Conservation (phyloP, 805 yeast genomes). For the Lipomyces orientalis region DNA sequence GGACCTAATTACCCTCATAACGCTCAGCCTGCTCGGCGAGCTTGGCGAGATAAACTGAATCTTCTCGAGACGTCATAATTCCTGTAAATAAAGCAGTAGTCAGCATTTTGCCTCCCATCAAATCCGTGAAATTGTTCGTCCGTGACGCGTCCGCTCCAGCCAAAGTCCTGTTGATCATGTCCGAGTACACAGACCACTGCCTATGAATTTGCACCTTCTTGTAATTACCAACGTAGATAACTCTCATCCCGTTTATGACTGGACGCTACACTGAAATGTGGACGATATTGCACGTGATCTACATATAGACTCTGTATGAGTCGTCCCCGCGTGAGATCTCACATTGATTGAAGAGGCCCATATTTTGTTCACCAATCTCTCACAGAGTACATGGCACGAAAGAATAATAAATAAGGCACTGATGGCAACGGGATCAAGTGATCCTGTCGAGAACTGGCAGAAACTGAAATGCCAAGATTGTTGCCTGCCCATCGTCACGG, state of each 20-base stretch:
- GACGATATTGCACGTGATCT: not conserved
- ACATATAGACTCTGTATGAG: not conserved
- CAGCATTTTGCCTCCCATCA: not conserved
- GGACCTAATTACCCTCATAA: slow-evolving; percentile 85
- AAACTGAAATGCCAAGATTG: not conserved
- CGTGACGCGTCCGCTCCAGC: not conserved
- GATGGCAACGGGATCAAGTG: not conserved
- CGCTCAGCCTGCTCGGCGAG: slow-evolving; percentile 99
- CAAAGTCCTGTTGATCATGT: not conserved
- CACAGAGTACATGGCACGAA: not conserved
- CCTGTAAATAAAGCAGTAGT: slow-evolving; percentile 4
- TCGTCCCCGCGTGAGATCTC: not conserved
- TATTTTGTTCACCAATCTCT: not conserved
- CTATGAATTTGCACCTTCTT: not conserved
- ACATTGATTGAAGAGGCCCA: not conserved
- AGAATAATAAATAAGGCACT: not conserved
- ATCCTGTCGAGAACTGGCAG: not conserved
- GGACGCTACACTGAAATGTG: not conserved
- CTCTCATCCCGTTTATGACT: not conserved
- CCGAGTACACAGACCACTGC: not conserved
- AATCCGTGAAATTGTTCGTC: not conserved
- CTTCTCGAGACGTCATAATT: slow-evolving; percentile 56
- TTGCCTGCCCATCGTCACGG: not conserved
- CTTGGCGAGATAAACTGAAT: slow-evolving; percentile 94
- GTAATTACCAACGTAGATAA: not conserved